Conservation (phyloP, 1,284 basidiomycete genomes). For the Paramarasmius palmivorus region DNA sequence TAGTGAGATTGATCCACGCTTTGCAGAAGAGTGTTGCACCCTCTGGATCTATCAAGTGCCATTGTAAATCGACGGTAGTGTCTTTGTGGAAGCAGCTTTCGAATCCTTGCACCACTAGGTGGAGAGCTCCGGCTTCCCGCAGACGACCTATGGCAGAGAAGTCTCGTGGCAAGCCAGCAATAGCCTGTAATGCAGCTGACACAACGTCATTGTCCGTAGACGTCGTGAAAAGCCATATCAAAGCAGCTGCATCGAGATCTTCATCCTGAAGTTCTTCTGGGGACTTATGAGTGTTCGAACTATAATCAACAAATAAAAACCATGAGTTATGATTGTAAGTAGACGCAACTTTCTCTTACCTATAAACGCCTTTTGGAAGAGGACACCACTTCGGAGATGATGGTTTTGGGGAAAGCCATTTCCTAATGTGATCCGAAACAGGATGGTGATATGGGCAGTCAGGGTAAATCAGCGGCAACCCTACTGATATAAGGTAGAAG, state of each 20-base stretch:
- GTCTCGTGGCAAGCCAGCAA: constrained; percentile 35
- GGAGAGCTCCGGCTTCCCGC: constrained; percentile 32
- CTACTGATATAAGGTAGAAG: constrained; percentile 38
- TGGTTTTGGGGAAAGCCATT: not conserved
- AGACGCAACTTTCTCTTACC: too few relatives aligned
- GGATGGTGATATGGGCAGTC: constrained; percentile 45
- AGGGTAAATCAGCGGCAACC: constrained; percentile 38
- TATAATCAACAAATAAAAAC: not conserved
- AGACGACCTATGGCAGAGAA: constrained; percentile 36
- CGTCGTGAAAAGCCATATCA: constrained; percentile 37
- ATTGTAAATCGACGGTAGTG: constrained; percentile 33
- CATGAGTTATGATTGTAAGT: not conserved
- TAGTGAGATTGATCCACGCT: constrained; percentile 38
- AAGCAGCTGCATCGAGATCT: constrained; percentile 32
- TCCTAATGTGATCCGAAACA: constrained; percentile 34
- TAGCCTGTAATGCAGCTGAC: constrained; percentile 32
- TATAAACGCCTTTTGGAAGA: not conserved
- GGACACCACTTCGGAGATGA: constrained; percentile 5
- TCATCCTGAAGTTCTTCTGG: constrained; percentile 22
- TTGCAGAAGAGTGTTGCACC: constrained; percentile 36
- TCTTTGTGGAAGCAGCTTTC: constrained; percentile 37
- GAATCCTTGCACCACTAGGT: constrained; percentile 33
- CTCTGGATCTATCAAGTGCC: constrained; percentile 34
- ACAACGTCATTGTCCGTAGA: constrained; percentile 32
- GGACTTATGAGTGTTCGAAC: not conserved